Base-by-base conservation (phyloP, 257 asterid genomes). In the Gentiana macrophylla region DNA sequence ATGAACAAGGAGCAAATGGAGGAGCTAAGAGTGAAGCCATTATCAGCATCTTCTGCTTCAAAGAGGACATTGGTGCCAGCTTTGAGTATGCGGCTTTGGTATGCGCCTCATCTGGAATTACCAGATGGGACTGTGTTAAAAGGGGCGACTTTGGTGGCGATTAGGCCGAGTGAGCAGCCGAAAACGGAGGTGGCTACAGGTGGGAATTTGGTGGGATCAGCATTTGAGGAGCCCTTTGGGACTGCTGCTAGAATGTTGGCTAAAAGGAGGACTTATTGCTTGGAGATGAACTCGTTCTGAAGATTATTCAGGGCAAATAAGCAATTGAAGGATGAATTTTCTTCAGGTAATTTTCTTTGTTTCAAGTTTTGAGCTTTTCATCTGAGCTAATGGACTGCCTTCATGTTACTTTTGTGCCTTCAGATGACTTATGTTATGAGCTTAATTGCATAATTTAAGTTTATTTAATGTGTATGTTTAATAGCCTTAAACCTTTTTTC, bases 211-310 rank as follows among this genome's bases (percentile, higher is more conserved):
- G 83, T 88, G 6, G 86, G 78, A 0, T 70, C 86, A 0, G 80
- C 84, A 33, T 88, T 88, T 70, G 95, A 84, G 64, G 95, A 82
- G 72, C 95, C 97, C 1, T 88, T 55, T 49, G 76, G 80, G 55
- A 69, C 82, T 36, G 97, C 97, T 62, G 90, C 84, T 0, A 88
- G 82, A 82, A 82, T 84, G 94, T 62, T 88, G 86, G 75, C 79
- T 56, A 88, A 77, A 80, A 64, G 95, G 77, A 84, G 94, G 80
- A 84, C 97, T 15, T 84, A 84, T 55, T 88, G 94, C 72, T 70
- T 88, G 68, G 97, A 88, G 71, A 88, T 88, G 95, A 88, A 88
- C 86, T 82, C 97, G 2, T 88, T 88, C 66, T 88, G 79, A 80
- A 1, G 10, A 37, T 24, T 57, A 38, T 36, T 43, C 44, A 11